Percentiles rank a stretch among this genome's conserved stretches.
phyloP scores from a whole-genome alignment of 768 basidiomycete genomes.

The Trametes cubensis region DNA sequence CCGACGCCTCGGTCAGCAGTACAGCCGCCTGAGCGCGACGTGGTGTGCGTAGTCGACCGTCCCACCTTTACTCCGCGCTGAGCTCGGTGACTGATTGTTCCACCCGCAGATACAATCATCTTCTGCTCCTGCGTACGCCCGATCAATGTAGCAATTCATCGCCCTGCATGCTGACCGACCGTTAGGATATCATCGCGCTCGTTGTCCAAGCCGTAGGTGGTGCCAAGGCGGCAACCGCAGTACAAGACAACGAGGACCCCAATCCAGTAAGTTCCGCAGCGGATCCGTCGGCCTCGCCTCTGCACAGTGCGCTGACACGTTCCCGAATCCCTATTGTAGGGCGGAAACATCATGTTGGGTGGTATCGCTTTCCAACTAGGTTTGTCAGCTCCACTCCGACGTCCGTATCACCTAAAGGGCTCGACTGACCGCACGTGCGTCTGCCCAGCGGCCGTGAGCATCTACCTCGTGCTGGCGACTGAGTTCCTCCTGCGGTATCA shows the following conservation, averaged over 20 bases:
- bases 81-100: neutral
- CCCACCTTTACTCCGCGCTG: too few species aligned
- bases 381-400: conserved; percentile 28
- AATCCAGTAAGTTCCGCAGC: conserved; percentile 24
- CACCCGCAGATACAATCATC: conserved; percentile 43
- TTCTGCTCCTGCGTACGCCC: conserved; percentile 43
- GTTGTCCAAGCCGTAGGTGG: conserved; percentile 69
- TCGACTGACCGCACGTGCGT: neutral
- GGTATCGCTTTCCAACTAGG: conserved; percentile 65
- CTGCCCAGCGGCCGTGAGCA: conserved; percentile 43
- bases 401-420: neutral
- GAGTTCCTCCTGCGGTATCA: conserved; percentile 50
- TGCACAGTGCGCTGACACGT: neutral
- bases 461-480: conserved; percentile 43
- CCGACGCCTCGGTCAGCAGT: conserved; percentile 43
- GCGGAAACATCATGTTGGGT: conserved; percentile 52
- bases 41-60: conserved; percentile 40
- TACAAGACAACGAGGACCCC: conserved; percentile 26
- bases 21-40: conserved; percentile 49
- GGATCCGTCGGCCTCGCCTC: neutral
- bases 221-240: conserved; percentile 45
- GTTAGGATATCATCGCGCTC: conserved; percentile 56
- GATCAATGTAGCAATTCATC: neutral
- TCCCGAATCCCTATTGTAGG: neutral
- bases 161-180: neutral